Base-by-base conservation (phyloP, 305 asterid species). In the Fraxinus dipetala region DNA sequence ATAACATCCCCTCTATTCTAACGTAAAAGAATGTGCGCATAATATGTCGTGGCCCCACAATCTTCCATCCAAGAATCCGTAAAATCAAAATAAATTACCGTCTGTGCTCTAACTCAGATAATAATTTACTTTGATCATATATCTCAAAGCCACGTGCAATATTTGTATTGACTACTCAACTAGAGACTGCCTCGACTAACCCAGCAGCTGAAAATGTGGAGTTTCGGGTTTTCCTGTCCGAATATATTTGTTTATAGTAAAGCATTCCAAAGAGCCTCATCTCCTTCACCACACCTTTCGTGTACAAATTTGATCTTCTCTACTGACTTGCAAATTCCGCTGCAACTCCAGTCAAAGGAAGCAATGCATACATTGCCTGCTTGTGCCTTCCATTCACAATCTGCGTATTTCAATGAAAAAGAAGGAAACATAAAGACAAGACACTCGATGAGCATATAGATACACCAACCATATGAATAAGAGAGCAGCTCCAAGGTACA, bases 351-450 rank as follows among this genome's bases (percentile, higher is more conserved):
- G 45, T 88, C 91, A 48, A 88, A 88, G 18, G 90, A 88, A 45
- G 90, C 90, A 16, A 88, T 84, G 38, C 90, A 88, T 78, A 88
- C 89, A 61, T 88, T 86, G 56, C 91, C 91, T 20, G 91, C 91
- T 84, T 88, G 88, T 28, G 89, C 88, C 77, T 88, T 88, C 89
- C 91, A 88, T 72, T 88, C 91, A 8, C 91, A 88, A 73, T 88
- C 91, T 88, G 88, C 78, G 16, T n/a, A 61, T 2, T 20, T 20
- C 1, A 38, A 36, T 28, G 24, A 61, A 26, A 36, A 72, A 65
- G 43, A 43, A 59, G 70, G 70, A 61, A 61, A 59, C 28, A 59
- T 18, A 59, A 59, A 22, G 24, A 24, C 4, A 61, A 61, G 32
- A 61, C 30, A 7, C 32, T 61, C 4, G 30, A 61, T 9, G 31